Conservation (phyloP, 495 filamentous ascomycete genomes). For the Lasiosphaeria ovina region DNA sequence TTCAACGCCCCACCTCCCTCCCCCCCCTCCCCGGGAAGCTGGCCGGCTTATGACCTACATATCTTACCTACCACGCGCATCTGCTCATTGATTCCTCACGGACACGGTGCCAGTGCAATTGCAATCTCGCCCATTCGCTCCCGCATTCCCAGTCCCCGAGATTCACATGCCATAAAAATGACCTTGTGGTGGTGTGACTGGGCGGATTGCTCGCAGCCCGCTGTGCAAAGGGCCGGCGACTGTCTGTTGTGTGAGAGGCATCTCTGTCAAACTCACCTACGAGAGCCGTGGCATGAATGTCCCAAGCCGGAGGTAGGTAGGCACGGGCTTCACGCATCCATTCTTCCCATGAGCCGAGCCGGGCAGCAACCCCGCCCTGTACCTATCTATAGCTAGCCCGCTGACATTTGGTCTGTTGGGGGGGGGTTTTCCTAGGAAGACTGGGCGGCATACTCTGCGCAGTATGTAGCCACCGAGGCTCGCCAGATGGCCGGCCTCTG, state of each 20-base stretch:
- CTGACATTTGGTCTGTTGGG: too few relatives aligned
- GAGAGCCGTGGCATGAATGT: slow-evolving; percentile 5
- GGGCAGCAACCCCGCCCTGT: neutral
- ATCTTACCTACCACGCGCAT: too few relatives aligned
- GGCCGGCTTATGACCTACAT: too few relatives aligned
- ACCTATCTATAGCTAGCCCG: neutral
- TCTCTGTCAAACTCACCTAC: slow-evolving; percentile 6
- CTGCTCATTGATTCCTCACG: too few relatives aligned
- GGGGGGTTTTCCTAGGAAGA: too few relatives aligned
- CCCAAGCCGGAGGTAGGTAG: slow-evolving; percentile 6
- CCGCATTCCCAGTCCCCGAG: too few relatives aligned
- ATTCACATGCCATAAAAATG: too few relatives aligned
- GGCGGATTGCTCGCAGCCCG: slow-evolving; percentile 3
- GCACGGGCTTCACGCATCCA: neutral
- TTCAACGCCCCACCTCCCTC: too few relatives aligned
- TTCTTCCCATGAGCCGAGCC: neutral
- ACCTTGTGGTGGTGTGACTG: slow-evolving; percentile 10
- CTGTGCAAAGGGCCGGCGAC: slow-evolving; percentile 8
- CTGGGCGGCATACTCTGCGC: slow-evolving; percentile 4
- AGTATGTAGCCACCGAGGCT: slow-evolving; percentile 3
- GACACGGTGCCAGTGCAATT: too few relatives aligned
- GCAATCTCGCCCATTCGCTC: too few relatives aligned
- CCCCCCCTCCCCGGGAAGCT: too few relatives aligned
- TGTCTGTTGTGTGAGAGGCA: slow-evolving; percentile 11
- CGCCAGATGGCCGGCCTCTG: slow-evolving; percentile 3